Evolutionary conservation across 257 asterid genomes (phyloP).

Genomic region (Phtheirospermum japonicum): DNA sequence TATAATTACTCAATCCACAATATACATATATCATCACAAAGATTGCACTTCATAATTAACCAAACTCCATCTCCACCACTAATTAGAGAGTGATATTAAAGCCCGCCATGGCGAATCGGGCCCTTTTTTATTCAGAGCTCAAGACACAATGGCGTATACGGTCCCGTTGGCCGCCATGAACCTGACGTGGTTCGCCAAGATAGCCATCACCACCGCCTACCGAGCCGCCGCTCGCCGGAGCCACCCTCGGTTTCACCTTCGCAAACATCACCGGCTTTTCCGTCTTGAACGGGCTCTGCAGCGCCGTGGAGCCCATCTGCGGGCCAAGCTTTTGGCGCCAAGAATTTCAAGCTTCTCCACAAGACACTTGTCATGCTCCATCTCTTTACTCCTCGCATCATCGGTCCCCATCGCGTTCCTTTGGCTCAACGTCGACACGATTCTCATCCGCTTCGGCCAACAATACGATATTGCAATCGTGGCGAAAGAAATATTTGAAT

Average conservation of each 20-base stretch:
- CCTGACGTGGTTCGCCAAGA: slow-evolving; percentile 77
- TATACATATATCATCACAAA: too few species aligned
- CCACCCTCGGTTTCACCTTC: slow-evolving; percentile 68
- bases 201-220: slow-evolving; percentile 74
- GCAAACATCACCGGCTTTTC: slow-evolving; percentile 81
- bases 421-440: slow-evolving; percentile 77
- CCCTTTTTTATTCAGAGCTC: slow-evolving; percentile 47
- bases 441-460: slow-evolving; percentile 66
- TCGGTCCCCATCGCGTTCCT: slow-evolving; percentile 59
- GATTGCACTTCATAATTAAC: too few species aligned
- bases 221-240: slow-evolving; percentile 72
- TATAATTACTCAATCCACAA: slow-evolving; percentile 22
- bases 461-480: slow-evolving; percentile 53
- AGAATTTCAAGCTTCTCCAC: slow-evolving; percentile 71
- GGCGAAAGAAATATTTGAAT: slow-evolving; percentile 51
- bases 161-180: slow-evolving; percentile 62
- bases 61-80: too few species aligned
- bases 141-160: slow-evolving; percentile 49
- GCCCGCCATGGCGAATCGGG: not conserved
- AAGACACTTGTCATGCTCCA: slow-evolving; percentile 68
- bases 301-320: slow-evolving; percentile 93
- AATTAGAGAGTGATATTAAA: too few species aligned
- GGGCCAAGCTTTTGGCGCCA: slow-evolving; percentile 95
- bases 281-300: slow-evolving; percentile 63
- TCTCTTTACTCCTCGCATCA: slow-evolving; percentile 36